Evolutionary conservation across 148 eudicot species (phyloP), one percentile per base, ranked within the genome.

Genomic region (Vaccinium darrowii): DNA sequence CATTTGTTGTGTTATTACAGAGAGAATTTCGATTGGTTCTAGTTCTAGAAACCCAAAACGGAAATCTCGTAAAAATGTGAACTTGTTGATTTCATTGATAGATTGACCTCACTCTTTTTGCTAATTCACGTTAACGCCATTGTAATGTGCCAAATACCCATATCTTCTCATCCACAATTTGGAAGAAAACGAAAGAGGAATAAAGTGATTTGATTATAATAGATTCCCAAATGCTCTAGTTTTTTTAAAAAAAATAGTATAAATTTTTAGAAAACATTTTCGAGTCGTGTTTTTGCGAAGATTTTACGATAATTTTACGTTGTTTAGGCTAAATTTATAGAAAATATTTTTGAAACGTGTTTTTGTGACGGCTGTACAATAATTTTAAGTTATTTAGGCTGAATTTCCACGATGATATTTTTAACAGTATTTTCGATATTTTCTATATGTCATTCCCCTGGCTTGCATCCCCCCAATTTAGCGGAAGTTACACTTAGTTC

Each of bases 1-100:
- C 81, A 39, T 71, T 18, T 51, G 51, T 57, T 39, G n/a, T 73
- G 77, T 23, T 23, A 39, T 21, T 39, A 15, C 50, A 72, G 65
- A 82, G 0, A 69, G 77, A 30, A 69, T 82, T 82, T 71, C 78
- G 49, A 65, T 71, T 82, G 78, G 78, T 52, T 72, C 65, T 53
- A 23, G 30, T 30, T 19, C 78, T 71, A 50, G 78, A 52, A 82
- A 52, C 12, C 65, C 50, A 36, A 82, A 71, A 39, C 76, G 57
- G 58, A 33, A 47, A 81, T 81, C n/a, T 52, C n/a, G 56, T 19
- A 23, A 47, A 81, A 80, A 21, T 21, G 39, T 21, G 21, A 36
- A 5, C 9, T 60, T 63, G 18, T 60, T 63, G 16, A 4, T n/a
- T 25, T n/a, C 3, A 81, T 13, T 8, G 21, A 52, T 10, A 63